Evolutionary conservation across 139 green algal genomes (phyloP).

Genomic region (Tetradesmus lagerheimii): DNA sequence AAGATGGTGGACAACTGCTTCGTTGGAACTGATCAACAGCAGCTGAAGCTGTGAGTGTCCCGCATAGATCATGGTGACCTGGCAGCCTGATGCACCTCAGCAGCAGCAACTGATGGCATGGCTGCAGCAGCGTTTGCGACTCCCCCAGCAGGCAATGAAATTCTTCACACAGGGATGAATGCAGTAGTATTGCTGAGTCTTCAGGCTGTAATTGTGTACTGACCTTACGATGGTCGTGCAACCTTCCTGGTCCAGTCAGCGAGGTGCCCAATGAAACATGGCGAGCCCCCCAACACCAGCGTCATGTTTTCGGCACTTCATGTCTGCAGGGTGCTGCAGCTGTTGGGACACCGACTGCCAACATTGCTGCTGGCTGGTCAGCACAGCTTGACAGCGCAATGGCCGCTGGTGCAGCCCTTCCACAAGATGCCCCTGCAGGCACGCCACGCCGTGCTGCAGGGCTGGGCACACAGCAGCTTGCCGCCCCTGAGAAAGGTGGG

Average conservation of each 20-base stretch:
- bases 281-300: background rate
- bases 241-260: too few species aligned
- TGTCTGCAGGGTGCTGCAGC: constrained; percentile 41
- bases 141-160: background rate
- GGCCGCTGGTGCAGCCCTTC: constrained; percentile 37
- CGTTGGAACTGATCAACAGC: background rate
- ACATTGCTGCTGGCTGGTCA: constrained; percentile 53
- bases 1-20: constrained; percentile 8
- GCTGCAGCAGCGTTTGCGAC: background rate
- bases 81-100: background rate
- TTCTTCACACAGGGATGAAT: background rate
- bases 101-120: background rate
- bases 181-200: too few species aligned
- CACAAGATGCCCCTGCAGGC: constrained; percentile 35
- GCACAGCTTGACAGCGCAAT: constrained; percentile 2
- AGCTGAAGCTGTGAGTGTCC: constrained; percentile 22
- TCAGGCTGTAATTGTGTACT: too few species aligned
- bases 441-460: constrained; percentile 25
- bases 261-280: too few species aligned
- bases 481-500: background rate
- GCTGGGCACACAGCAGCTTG: constrained; percentile 38
- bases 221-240: too few species aligned
- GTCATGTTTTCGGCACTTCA: background rate
- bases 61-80: background rate
- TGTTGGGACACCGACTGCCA: constrained; percentile 24